These are phyloP conservation scores for Sechiopsis laciniata DNA, from an alignment of 306 rosid species.

Conservation along the genomic window DNA sequence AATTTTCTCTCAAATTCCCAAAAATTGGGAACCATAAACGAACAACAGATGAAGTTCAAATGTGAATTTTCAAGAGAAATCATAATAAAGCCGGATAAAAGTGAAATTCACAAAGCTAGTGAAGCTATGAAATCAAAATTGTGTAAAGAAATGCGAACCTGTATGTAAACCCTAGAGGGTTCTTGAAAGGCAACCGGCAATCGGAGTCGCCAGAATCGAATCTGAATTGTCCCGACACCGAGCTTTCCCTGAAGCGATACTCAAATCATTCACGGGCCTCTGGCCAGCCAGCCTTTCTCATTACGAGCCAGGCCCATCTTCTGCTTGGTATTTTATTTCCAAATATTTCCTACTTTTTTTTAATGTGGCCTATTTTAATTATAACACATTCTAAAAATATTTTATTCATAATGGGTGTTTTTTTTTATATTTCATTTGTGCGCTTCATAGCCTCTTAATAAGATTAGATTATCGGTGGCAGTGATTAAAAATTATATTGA, in stretches of 20 bases:
- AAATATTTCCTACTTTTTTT: too few species aligned
- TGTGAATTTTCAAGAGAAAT: not conserved
- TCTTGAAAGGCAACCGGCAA: not conserved
- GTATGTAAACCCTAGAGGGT: slow-evolving; percentile 14
- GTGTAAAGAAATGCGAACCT: not conserved
- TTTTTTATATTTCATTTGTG: too few species aligned
- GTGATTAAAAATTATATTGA: too few species aligned
- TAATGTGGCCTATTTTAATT: too few species aligned
- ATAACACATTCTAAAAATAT: too few species aligned
- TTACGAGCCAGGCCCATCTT: not conserved
- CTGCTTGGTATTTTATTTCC: too few species aligned
- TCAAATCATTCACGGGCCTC: not conserved
- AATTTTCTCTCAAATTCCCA: not conserved
- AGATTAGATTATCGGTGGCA: too few species aligned
- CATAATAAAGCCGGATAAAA: not conserved
- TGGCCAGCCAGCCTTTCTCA: too few species aligned
- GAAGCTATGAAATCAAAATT: not conserved
- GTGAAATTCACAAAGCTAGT: not conserved
- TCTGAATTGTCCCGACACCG: slow-evolving; percentile 15
- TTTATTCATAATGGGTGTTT: too few species aligned
- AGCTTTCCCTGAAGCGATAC: not conserved
- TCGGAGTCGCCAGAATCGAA: slow-evolving; percentile 15
- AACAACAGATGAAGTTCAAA: not conserved
- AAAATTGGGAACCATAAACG: not conserved
- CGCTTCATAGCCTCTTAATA: too few species aligned